Base-by-base conservation (phyloP, 2,329 filamentous ascomycete species). In the Paracoccidioides brasiliensis region DNA sequence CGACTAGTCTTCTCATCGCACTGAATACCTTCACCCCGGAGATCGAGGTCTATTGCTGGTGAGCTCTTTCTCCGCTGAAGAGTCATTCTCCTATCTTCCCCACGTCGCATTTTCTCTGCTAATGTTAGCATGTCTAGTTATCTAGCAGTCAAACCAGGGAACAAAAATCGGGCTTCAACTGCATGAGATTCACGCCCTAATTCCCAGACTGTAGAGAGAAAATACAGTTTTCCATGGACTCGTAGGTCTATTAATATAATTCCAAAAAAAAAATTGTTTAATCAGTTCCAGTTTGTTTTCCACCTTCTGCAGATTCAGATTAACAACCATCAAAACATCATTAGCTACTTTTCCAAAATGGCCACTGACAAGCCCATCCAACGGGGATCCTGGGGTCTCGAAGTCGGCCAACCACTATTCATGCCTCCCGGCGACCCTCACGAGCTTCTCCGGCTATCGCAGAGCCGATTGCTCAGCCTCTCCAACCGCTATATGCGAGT, bases 151-250 rank as follows among this genome's bases (percentile, higher is more conserved):
- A 89, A 87, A 85, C 60, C 72, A 93, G 0, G 79, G 75, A 0
- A 79, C 78, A 30, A 93, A 94, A 72, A 83, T 93, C 54, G 87
- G 86, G 0, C 70, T 83, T 61, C 78, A 78, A 28, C 72, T 95
- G 12, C 75, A 83, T 9, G 78, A 82, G 56, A 91, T 95, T 58
- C 89, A 95, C 65, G 71, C 71, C 0, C 77, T 79, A 0, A 85
- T 95, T 28, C 88, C 22, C 89, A 0, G 86, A 93, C 63, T 94
- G 91, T 68, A 86, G 86, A 61, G 84, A 88, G 67, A 94, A 90
- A 73, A 90, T 94, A 85, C 80, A 85, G 41, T 86, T 89, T 60
- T 90, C 85, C 43, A 90, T 95, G 85, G 88, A 94, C 64, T 78
- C 87, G 80, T 88, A 71, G 52, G 78, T 64, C 33, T 22, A 6